Conservation (phyloP, 2,329 filamentous ascomycete species). For the Aspergillus sp. region DNA sequence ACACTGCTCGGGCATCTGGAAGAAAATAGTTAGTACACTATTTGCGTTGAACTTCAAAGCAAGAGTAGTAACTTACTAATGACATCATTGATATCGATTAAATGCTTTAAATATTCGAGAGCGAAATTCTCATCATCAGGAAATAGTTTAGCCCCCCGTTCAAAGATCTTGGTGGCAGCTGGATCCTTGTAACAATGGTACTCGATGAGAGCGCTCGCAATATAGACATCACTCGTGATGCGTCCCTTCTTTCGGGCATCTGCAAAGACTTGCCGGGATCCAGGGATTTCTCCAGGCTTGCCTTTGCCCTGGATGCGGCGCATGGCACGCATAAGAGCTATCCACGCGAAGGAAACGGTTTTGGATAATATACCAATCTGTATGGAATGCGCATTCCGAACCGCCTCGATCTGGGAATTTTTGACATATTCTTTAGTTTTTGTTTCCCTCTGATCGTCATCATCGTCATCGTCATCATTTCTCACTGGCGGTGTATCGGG, state of each 20-base stretch:
- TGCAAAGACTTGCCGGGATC: slow-evolving; percentile 82
- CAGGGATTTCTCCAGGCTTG: slow-evolving; percentile 66
- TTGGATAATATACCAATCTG: slow-evolving; percentile 76
- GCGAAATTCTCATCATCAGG: slow-evolving; percentile 92
- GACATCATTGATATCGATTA: slow-evolving; percentile 87
- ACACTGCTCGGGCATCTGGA: slow-evolving; percentile 89
- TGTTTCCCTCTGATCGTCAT: slow-evolving; percentile 51
- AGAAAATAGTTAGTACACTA: slow-evolving; percentile 14
- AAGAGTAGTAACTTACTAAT: slow-evolving; percentile 66
- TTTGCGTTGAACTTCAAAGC: neutral
- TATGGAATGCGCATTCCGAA: slow-evolving; percentile 65
- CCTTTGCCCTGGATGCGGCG: slow-evolving; percentile 86
- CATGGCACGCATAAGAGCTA: slow-evolving; percentile 89
- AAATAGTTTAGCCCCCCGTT: slow-evolving; percentile 88
- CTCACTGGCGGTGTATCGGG: slow-evolving; percentile 37
- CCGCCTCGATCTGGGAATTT: slow-evolving; percentile 55
- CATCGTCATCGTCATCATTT: slow-evolving; percentile 57
- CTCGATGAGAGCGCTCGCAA: slow-evolving; percentile 88
- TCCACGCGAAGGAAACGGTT: slow-evolving; percentile 91
- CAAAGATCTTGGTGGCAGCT: slow-evolving; percentile 91
- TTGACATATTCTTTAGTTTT: slow-evolving; percentile 54
- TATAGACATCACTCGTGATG: slow-evolving; percentile 91
- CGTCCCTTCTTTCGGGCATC: slow-evolving; percentile 85
- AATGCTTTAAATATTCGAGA: slow-evolving; percentile 91
- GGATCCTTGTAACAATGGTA: slow-evolving; percentile 94